Conservation (phyloP, 139 green algal genomes). For the Tetratostichococcus sp. region DNA sequence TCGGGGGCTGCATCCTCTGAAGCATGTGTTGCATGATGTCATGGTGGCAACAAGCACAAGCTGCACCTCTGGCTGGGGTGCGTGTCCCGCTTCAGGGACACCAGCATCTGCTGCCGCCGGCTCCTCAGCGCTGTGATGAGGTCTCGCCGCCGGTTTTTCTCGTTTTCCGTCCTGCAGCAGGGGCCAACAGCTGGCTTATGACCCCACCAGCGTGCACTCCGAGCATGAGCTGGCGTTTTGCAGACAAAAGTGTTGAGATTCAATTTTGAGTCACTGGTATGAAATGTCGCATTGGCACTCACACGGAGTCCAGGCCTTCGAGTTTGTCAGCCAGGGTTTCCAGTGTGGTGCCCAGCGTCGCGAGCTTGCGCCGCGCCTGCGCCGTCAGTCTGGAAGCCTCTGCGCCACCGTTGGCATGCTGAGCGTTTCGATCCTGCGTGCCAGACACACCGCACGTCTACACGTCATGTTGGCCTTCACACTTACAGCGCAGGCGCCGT, state of each 20-base stretch:
- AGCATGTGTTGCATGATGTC: too few relatives aligned
- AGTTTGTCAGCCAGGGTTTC: constrained; percentile 61
- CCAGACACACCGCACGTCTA: too few relatives aligned
- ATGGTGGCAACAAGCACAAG: background rate
- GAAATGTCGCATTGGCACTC: too few relatives aligned
- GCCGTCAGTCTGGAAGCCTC: constrained; percentile 78
- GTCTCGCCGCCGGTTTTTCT: constrained; percentile 75
- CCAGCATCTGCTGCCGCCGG: constrained; percentile 72
- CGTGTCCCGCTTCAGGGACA: constrained; percentile 54
- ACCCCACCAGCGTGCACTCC: too few relatives aligned
- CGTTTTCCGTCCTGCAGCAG: constrained; percentile 68
- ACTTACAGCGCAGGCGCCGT: too few relatives aligned
- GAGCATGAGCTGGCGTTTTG: too few relatives aligned
- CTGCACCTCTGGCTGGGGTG: constrained; percentile 31
- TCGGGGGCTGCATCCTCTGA: too few relatives aligned
- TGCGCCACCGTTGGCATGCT: constrained; percentile 53
- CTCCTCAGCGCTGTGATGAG: constrained; percentile 58
- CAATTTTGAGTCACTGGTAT: too few relatives aligned
- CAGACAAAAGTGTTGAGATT: too few relatives aligned
- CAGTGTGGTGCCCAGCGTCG: constrained; percentile 56
- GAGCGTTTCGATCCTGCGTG: constrained; percentile 79
- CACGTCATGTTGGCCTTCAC: too few relatives aligned
- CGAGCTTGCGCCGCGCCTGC: constrained; percentile 72
- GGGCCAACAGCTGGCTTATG: too few relatives aligned
- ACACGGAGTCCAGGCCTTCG: constrained; percentile 37